Conservation (phyloP, 1,139 yeast genomes). For the Debaryomyces psychrophilus region DNA sequence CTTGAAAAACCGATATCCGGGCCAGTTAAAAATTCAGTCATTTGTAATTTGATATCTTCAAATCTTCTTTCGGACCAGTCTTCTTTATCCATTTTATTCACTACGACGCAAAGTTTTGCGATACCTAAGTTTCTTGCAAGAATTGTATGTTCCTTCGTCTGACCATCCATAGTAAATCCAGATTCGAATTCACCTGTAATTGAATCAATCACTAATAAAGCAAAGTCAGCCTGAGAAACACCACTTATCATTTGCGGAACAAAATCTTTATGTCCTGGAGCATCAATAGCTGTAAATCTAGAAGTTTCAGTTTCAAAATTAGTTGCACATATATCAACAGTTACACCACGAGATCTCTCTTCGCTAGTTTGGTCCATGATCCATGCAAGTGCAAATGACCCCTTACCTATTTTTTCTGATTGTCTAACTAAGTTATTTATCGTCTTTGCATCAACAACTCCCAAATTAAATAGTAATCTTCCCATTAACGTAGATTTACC, state of each 20-base stretch:
- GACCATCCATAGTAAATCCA: slow-evolving; percentile 86
- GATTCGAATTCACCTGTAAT: slow-evolving; percentile 85
- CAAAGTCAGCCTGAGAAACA: slow-evolving; percentile 64
- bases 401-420: slow-evolving; percentile 81
- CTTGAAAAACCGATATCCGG: slow-evolving; percentile 61
- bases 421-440: slow-evolving; percentile 79
- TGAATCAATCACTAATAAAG: slow-evolving; percentile 76
- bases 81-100: slow-evolving; percentile 84
- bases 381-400: slow-evolving; percentile 97
- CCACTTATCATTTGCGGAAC: slow-evolving; percentile 60
- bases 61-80: slow-evolving; percentile 73
- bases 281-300: slow-evolving; percentile 87
- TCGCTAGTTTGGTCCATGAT: slow-evolving; percentile 93
- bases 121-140: slow-evolving; percentile 84
- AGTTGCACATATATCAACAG: slow-evolving; percentile 89
- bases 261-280: slow-evolving; percentile 68
- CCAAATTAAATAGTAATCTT: slow-evolving; percentile 75
- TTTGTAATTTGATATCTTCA: slow-evolving; percentile 59
- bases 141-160: slow-evolving; percentile 90
- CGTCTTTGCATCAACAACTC: slow-evolving; percentile 77
- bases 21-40: slow-evolving; percentile 57
- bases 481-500: slow-evolving; percentile 98
- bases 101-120: slow-evolving; percentile 71
- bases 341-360: slow-evolving; percentile 88
- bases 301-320: slow-evolving; percentile 69